Evolutionary conservation across 2,329 filamentous ascomycete species (phyloP), one percentile per base, ranked within the genome.

Genomic region (Trichoderma koningiopsis): DNA sequence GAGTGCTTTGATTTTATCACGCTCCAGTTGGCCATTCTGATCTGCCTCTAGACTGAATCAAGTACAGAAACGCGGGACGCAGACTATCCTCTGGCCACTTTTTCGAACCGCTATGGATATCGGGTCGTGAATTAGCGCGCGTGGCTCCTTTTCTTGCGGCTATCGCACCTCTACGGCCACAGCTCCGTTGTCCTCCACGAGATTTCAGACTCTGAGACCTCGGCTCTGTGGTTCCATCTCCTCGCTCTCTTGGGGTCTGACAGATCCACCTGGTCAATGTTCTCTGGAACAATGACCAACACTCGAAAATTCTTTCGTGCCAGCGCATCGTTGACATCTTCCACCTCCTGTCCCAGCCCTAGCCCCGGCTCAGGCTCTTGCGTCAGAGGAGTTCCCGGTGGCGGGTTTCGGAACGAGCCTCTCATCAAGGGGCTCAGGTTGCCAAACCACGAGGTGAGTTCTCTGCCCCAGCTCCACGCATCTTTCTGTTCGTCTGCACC

Each of bases 401-500:
- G 83, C 76, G 96, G 86, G 77, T 91, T 89, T 79, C 88, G 90
- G 78, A 94, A 94, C 10, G 87, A 86, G 11, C 91, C 91, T 77
- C 94, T 86, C 89, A 97, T 93, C 0, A 84, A 82, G 7, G 95
- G 95, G 73, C 88, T 91, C 74, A 96, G 81, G 79, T 97, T 97
- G 24, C 93, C 95, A 86, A 97, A 98, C 78, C 96, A 92, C 60
- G 88, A 92, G 62, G 92, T 94, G 47, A 97, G 79, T 81, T 97
- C 94, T 72, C 84, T 90, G 58, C 82, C 82, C 91, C 93, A 97
- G 73, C 87, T 91, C 93, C 94, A 97, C 1, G 83, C 80, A 19
- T 33, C 60, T 1, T 47, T 40, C 60, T 40, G 37, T 10, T 43
- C 55, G 11, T 55, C 24, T 13, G 67, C 69, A 24, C 47, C 47